Base-by-base conservation (phyloP, 1,284 basidiomycete genomes). In the Ganoderma boninense region DNA sequence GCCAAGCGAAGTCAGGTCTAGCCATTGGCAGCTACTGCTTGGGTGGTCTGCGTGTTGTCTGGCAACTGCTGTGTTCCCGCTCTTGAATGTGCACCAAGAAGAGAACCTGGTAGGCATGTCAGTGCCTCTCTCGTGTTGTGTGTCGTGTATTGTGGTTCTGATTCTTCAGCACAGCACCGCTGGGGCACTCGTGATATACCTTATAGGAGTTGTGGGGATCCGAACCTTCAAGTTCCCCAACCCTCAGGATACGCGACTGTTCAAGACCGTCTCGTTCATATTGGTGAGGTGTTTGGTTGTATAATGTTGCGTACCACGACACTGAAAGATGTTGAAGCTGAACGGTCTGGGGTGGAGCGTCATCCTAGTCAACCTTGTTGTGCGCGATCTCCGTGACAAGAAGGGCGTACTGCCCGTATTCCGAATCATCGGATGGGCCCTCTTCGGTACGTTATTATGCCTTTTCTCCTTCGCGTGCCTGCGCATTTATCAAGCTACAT, bases 31-130 rank as follows among this genome's bases (percentile, higher is more conserved):
- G 1, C 77, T 86, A 32, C 70, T 81, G 2, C 60, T 80, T 0
- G 74, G 80, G 0, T 96, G 93, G 94, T 78, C 80, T 0, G 38
- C 79, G 3, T 82, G 84, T 3, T 95, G 92, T 79, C 72, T 89
- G 4, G 75, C 83, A 13, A 89, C 87, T 0, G 89, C 86, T 0
- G 74, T 93, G 1, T 97, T 97, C 74, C 94, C 94, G 0, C 77
- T 94, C 35, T 82, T 94, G 38, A 83, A 88, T 20, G 91, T 95
- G 2, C 90, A 96, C 73, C 95, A 95, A 78, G 83, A 85, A 20
- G 95, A 97, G 80, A 91, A 84, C 73, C 68, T 92, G 46, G 42
- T 77, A 0, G 77, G 84, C 10, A 90, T 95, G 93, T 94, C 73
- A 76, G 89, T 61, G 35, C 29, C 40, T 65, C 23, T 35, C 7